phyloP scores from a whole-genome alignment of 306 rosid species.

The Rosa chinensis region DNA sequence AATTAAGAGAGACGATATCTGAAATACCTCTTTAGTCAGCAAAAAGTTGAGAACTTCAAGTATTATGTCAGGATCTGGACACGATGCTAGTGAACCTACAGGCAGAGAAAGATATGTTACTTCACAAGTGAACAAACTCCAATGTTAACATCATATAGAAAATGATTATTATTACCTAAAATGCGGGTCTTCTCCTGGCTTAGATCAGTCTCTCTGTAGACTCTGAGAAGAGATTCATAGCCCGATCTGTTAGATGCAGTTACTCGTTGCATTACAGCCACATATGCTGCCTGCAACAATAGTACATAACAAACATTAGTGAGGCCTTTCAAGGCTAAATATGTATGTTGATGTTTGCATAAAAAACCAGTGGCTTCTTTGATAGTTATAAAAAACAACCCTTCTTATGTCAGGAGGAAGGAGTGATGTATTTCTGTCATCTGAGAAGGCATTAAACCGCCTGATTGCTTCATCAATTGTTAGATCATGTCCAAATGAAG shows the following conservation, averaged over 20 bases:
- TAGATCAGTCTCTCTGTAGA: constrained; percentile 79
- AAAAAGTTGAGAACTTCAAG: constrained; percentile 53
- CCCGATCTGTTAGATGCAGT: constrained; percentile 51
- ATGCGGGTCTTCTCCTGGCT: constrained; percentile 93
- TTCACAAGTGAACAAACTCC: not conserved
- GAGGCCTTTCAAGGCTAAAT: constrained; percentile 12
- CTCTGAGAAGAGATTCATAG: constrained; percentile 72
- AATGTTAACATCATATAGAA: not conserved
- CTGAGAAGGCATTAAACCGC: constrained; percentile 72
- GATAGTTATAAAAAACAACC: constrained; percentile 37
- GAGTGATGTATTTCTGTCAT: constrained; percentile 73
- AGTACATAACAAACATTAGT: constrained; percentile 28
- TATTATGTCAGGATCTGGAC: constrained; percentile 42
- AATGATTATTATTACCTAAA: constrained; percentile 48
- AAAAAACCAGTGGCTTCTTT: not conserved
- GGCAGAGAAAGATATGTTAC: constrained; percentile 4
- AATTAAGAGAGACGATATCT: constrained; percentile 3
- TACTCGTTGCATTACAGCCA: constrained; percentile 70
- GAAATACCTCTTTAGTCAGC: constrained; percentile 38
- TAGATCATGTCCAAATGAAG: constrained; percentile 61
- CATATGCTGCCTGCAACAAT: constrained; percentile 75
- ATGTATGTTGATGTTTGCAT: constrained; percentile 8
- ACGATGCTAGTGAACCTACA: constrained; percentile 43
- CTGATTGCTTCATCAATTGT: constrained; percentile 78
- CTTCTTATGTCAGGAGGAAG: constrained; percentile 90